Conservation (phyloP, 129 eudicot species). For the Flaveria trinervia region DNA sequence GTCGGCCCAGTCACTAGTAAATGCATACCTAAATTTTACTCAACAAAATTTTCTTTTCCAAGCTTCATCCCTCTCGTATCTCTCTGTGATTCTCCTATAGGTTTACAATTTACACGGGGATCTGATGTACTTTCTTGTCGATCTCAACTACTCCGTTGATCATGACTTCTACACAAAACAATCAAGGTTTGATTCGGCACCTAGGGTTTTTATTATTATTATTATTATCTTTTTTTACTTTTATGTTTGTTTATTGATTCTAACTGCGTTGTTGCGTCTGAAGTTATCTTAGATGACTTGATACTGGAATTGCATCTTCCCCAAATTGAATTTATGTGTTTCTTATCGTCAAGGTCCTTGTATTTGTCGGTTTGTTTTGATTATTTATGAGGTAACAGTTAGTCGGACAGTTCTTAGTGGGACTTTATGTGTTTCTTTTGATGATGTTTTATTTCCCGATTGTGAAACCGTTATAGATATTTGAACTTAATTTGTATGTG, state of each 20-base stretch:
- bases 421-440: no score
- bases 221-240: not conserved
- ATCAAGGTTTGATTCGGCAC: slow-evolving; percentile 36
- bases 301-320: slow-evolving; percentile 26
- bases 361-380: slow-evolving; percentile 12
- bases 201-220: slow-evolving; percentile 9
- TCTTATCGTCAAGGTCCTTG: not conserved
- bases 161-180: slow-evolving; percentile 38
- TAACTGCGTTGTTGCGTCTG: not conserved
- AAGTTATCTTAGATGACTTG: slow-evolving; percentile 18
- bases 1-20: no score
- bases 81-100: slow-evolving; percentile 29
- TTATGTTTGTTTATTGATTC: not conserved
- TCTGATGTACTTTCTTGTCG: slow-evolving; percentile 49
- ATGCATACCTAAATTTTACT: no score
- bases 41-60: not conserved
- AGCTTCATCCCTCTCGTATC: slow-evolving; percentile 15
- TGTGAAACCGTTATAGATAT: no score
- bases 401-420: no score
- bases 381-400: slow-evolving; percentile 13
- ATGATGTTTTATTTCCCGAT: no score
- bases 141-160: slow-evolving; percentile 39
- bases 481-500: no score
- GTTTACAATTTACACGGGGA: slow-evolving; percentile 19
- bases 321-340: not conserved